Base-by-base conservation (phyloP, 345 rosid species). In the Hypericum androsaemum region DNA sequence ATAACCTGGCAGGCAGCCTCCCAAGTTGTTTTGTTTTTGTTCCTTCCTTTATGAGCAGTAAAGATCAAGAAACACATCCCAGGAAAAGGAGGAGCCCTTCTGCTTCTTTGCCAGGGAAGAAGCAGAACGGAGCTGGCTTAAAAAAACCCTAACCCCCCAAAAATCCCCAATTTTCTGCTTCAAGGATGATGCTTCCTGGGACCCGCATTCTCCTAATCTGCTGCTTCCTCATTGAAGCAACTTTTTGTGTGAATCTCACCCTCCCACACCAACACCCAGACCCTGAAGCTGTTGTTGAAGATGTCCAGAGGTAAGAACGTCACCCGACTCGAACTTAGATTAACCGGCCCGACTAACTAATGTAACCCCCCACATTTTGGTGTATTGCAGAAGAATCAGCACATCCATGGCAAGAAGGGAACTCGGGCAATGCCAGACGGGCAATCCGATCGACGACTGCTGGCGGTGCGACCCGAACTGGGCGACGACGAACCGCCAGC, bases 261-360 rank as follows among this genome's bases (percentile, higher is more conserved):
- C 77, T 76, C 12, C 80, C 72, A 12, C 82, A 81, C 46, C 88
- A 81, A 52, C 82, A 81, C 41, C 80, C 84, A 7, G 68, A 74
- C 69, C 84, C 88, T 39, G 82, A 78, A 9, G 59, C 66, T 40
- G 69, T 81, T 70, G 84, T 50, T 67, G 78, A 56, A 35, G 66
- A 70, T 62, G 52, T 81, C 3, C 76, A 70, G 59, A 70, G 77
- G 88, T 72, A 74, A 47, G 61, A 22, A 22, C 4, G 32, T 22
- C 32, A 22, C n/a, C n/a, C n/a, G 4, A 22, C 32, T 22, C 32
- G 32, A 22, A 22, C 32, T 22, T 1, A 22, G 4, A 1, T 22
- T 22, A n/a, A n/a, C n/a, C n/a, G n/a, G n/a, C n/a, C n/a, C n/a
- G n/a, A n/a, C n/a, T n/a, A n/a, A n/a, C n/a, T n/a, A n/a, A n/a